Evolutionary conservation across 2,329 filamentous ascomycete genomes (phyloP).

Genomic region (Rosellinia necatrix): DNA sequence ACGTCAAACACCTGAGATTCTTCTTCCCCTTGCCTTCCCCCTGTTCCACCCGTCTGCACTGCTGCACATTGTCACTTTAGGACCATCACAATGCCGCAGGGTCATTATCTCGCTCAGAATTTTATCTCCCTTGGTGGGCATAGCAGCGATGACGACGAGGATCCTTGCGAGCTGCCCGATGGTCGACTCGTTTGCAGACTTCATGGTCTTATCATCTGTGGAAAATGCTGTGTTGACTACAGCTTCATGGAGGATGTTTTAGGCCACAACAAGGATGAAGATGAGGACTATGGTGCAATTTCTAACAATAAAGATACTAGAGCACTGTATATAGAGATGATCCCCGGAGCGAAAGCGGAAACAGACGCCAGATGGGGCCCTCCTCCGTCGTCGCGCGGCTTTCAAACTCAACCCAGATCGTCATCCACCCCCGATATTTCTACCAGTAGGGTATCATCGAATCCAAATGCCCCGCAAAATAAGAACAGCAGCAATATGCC

Average conservation of each 20-base stretch:
- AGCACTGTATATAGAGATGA: neutral
- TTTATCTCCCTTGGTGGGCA: slow-evolving; percentile 31
- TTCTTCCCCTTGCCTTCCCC: too few species aligned
- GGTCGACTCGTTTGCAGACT: slow-evolving; percentile 44
- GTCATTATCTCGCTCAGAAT: slow-evolving; percentile 38
- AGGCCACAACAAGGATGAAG: slow-evolving; percentile 24
- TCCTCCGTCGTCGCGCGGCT: too few species aligned
- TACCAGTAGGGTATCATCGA: too few species aligned
- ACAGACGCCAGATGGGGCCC: neutral
- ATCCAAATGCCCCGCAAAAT: too few species aligned
- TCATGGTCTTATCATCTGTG: slow-evolving; percentile 42
- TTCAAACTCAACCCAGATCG: too few species aligned
- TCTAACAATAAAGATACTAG: neutral
- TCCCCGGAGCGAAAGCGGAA: neutral
- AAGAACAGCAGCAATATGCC: too few species aligned
- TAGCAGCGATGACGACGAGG: slow-evolving; percentile 43
- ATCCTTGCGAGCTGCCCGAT: slow-evolving; percentile 42
- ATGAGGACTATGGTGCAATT: neutral
- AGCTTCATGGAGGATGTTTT: slow-evolving; percentile 33
- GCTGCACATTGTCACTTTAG: too few species aligned
- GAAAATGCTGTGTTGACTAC: slow-evolving; percentile 43
- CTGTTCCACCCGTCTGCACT: too few species aligned
- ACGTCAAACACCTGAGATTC: too few species aligned
- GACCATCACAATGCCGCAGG: slow-evolving; percentile 34
- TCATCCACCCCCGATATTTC: neutral